phyloP scores from a whole-genome alignment of 2,329 filamentous ascomycete genomes.

The Cladobotryum protrusum region DNA sequence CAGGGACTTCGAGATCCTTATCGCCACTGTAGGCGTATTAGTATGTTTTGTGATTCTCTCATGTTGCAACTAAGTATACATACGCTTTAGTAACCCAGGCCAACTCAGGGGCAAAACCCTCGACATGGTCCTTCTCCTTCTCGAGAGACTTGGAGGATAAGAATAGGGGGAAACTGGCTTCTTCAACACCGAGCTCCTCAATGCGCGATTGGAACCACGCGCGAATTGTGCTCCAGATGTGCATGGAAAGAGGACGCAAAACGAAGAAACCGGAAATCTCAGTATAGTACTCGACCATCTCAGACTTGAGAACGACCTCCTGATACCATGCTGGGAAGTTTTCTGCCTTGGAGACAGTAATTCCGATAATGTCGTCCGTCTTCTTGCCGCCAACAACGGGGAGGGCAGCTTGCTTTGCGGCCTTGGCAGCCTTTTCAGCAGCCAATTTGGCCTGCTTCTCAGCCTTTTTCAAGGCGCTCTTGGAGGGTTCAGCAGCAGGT shows the following conservation, averaged over 20 bases:
- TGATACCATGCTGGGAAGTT: conserved; percentile 97
- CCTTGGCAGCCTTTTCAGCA: conserved; percentile 56
- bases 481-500: conserved; percentile 37
- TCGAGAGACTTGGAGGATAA: conserved; percentile 83
- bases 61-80: conserved; percentile 24
- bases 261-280: conserved; percentile 98
- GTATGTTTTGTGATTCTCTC: not conserved
- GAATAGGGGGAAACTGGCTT: conserved; percentile 96
- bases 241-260: conserved; percentile 65
- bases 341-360: conserved; percentile 75
- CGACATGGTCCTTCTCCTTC: conserved; percentile 91
- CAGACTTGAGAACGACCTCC: conserved; percentile 92
- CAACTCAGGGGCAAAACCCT: conserved; percentile 93
- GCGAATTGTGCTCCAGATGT: conserved; percentile 60
- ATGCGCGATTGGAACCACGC: conserved; percentile 69
- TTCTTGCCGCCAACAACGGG: conserved; percentile 55
- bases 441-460: conserved; percentile 58
- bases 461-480: conserved; percentile 60
- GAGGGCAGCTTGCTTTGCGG: conserved; percentile 47
- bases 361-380: conserved; percentile 70
- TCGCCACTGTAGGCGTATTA: conserved; percentile 57
- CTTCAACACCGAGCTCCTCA: conserved; percentile 85
- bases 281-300: conserved; percentile 93
- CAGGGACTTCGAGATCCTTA: conserved; percentile 79
- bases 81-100: conserved; percentile 83